Evolutionary conservation across 345 rosid genomes (phyloP).

Genomic region (Bruguiera gymnorhiza): DNA sequence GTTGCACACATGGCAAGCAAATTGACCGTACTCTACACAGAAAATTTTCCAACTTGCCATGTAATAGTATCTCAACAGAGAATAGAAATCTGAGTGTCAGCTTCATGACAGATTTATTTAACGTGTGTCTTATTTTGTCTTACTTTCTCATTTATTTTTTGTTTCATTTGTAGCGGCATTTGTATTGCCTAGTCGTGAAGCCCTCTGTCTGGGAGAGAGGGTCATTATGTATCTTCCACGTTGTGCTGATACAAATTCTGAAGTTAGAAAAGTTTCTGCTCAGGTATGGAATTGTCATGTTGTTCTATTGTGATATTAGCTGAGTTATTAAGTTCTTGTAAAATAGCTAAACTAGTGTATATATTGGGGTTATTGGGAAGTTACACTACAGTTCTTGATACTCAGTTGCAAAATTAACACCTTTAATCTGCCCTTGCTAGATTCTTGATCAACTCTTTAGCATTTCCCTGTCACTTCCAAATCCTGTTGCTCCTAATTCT

Average conservation of each 20-base stretch:
- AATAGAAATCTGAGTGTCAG: background rate
- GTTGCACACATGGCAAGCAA: constrained; percentile 78
- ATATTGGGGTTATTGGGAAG: too few species aligned
- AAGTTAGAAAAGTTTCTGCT: constrained; percentile 89
- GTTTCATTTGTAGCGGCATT: constrained; percentile 59
- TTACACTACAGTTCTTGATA: too few species aligned
- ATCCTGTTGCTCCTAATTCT: constrained; percentile 48
- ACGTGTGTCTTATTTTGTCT: constrained; percentile 5
- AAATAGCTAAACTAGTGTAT: background rate
- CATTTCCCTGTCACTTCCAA: constrained; percentile 88
- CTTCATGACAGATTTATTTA: constrained; percentile 1
- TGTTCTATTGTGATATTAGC: constrained; percentile 6
- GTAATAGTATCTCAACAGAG: constrained; percentile 37
- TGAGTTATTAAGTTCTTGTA: background rate
- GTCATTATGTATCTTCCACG: constrained; percentile 91
- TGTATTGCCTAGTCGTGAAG: constrained; percentile 90
- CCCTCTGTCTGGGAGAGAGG: constrained; percentile 88
- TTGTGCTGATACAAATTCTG: constrained; percentile 89
- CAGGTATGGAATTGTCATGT: constrained; percentile 49
- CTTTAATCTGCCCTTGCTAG: constrained; percentile 30
- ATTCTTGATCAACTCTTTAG: constrained; percentile 94
- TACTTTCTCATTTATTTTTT: constrained; percentile 21
- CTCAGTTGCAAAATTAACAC: too few species aligned
- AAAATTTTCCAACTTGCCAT: constrained; percentile 74
- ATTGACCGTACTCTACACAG: constrained; percentile 62